A percentile compares a stretch with the other conserved stretches of the same genome.
These are phyloP conservation scores for Venturia effusa DNA, from an alignment of 2,329 filamentous ascomycete genomes.

Conservation along the genomic window DNA sequence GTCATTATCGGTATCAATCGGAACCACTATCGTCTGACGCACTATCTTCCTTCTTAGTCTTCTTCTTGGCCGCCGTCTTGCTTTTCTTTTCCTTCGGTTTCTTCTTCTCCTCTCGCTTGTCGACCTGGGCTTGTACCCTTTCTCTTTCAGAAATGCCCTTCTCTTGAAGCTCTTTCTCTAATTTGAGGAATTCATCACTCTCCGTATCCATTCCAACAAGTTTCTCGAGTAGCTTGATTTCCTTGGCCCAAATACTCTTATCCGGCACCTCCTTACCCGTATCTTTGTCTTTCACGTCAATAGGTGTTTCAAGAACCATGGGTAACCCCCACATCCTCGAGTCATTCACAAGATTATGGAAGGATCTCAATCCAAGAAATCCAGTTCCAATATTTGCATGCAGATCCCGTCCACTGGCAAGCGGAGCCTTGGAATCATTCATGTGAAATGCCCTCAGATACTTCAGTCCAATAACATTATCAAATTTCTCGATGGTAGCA, in stretches of 20 bases:
- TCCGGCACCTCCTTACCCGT: constrained; percentile 54
- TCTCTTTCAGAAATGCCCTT: constrained; percentile 60
- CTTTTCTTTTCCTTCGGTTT: constrained; percentile 31
- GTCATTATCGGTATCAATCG: background rate
- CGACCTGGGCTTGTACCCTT: constrained; percentile 68
- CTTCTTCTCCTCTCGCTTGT: constrained; percentile 58
- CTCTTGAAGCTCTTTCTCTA: constrained; percentile 55
- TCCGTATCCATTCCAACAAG: constrained; percentile 76
- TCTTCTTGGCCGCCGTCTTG: constrained; percentile 26
- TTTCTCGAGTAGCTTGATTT: constrained; percentile 89
- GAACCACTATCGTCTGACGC: constrained; percentile 2
- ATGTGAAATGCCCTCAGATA: constrained; percentile 83
- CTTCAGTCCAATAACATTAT: constrained; percentile 61
- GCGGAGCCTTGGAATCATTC: constrained; percentile 90
- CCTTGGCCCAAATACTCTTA: constrained; percentile 74
- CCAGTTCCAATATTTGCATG: constrained; percentile 96
- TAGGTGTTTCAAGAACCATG: constrained; percentile 94
- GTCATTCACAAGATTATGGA: constrained; percentile 85
- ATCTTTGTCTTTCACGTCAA: constrained; percentile 56
- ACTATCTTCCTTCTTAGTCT: constrained; percentile 25
- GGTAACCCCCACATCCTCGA: constrained; percentile 64
- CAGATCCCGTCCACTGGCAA: constrained; percentile 70
- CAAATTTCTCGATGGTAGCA: constrained; percentile 64
- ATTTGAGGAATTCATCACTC: constrained; percentile 55
- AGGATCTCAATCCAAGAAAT: constrained; percentile 80